phyloP scores from a whole-genome alignment of 73 alveolate genomes.

The Tetrahymena malaccensis region DNA sequence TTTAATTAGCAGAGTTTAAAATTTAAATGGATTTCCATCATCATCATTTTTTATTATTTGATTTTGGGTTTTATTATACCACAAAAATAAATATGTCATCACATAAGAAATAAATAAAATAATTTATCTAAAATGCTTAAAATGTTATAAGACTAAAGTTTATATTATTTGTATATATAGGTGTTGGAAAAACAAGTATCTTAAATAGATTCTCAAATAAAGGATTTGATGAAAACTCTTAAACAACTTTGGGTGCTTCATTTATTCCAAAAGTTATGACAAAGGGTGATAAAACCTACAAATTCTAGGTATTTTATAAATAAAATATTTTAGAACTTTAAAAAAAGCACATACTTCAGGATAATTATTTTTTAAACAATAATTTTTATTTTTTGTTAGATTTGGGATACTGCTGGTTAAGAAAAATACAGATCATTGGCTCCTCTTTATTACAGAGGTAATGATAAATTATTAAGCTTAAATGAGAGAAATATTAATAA shows the following conservation, averaged over 20 bases:
- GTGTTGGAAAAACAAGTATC: constrained; percentile 30
- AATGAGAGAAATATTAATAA: background rate
- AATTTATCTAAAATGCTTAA: background rate
- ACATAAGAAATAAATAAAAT: too few species aligned
- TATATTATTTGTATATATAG: background rate
- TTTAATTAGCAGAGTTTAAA: background rate
- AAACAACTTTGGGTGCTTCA: constrained; percentile 37
- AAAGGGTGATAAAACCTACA: background rate
- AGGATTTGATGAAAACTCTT: constrained; percentile 11
- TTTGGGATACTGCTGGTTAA: constrained; percentile 48
- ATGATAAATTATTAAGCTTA: background rate
- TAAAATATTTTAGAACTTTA: too few species aligned
- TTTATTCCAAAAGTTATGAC: constrained; percentile 25
- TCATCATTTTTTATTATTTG: background rate
- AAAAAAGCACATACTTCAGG: too few species aligned
- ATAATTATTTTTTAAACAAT: background rate
- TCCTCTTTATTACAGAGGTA: constrained; percentile 41
- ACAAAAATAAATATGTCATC: background rate
- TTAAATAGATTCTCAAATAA: constrained; percentile 22
- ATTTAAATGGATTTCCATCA: background rate
- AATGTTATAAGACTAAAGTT: too few species aligned
- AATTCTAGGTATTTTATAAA: background rate
- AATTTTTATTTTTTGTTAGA: background rate
- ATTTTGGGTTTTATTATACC: background rate
- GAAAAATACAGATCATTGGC: constrained; percentile 42